Percentiles rank a stretch among this genome's conserved stretches.
Evolutionary conservation across 306 rosid genomes (phyloP).

Genomic region (Citrullus colocynthis): DNA sequence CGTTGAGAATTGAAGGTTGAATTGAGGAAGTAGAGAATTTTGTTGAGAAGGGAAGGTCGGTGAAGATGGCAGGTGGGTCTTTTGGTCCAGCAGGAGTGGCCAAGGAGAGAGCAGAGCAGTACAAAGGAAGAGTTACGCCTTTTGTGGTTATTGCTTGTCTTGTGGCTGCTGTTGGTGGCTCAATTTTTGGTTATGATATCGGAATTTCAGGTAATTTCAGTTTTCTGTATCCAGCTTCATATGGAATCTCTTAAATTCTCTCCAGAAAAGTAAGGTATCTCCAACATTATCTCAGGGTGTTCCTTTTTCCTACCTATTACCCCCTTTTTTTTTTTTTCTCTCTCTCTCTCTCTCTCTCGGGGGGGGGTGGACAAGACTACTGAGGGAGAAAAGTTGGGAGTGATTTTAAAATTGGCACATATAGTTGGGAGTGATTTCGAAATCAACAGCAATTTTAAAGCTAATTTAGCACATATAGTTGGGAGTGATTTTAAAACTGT

Average conservation of each 20-base stretch:
- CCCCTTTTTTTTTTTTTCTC: not conserved
- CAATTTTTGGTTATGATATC: conserved; percentile 73
- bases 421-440: too few relatives aligned
- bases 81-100: conserved; percentile 32
- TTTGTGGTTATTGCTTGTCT: conserved; percentile 61
- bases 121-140: conserved; percentile 47
- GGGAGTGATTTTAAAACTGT: too few relatives aligned
- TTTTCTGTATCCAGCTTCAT: not conserved
- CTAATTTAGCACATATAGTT: not conserved
- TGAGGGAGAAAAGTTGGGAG: not conserved
- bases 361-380: not conserved
- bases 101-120: conserved; percentile 50
- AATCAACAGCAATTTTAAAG: not conserved
- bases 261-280: not conserved
- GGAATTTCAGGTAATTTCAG: conserved; percentile 61
- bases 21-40: not conserved
- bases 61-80: conserved; percentile 70
- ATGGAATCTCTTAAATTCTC: not conserved
- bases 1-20: not conserved
- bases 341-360: too few relatives aligned
- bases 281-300: not conserved
- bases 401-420: not conserved
- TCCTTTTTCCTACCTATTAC: not conserved
- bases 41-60: not conserved
- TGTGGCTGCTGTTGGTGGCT: conserved; percentile 72